These are phyloP conservation scores for Eimeria sp. DNA, from an alignment of 169 alveolate genomes.

Conservation along the genomic window DNA sequence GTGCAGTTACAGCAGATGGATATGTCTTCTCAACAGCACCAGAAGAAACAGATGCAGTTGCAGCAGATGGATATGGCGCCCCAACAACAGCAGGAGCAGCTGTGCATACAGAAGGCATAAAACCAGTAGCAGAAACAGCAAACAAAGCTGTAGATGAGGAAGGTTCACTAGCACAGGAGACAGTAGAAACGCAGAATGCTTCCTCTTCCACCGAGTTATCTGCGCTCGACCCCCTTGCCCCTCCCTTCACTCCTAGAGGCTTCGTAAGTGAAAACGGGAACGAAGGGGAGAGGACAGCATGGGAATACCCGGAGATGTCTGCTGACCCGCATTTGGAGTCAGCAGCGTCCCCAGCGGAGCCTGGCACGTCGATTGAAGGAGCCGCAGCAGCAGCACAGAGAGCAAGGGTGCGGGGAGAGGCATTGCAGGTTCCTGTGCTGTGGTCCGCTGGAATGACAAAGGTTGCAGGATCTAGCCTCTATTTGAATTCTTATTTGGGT, in stretches of 20 bases:
- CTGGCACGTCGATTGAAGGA: neutral
- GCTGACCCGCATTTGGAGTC: neutral
- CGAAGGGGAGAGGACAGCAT: neutral
- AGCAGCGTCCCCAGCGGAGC: neutral
- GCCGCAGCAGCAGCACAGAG: neutral
- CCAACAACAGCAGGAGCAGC: neutral
- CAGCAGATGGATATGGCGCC: too few species aligned
- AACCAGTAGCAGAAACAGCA: slow-evolving; percentile 14
- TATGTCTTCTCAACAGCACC: too few species aligned
- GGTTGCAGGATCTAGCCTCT: neutral
- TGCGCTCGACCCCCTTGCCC: neutral
- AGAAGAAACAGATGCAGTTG: too few species aligned
- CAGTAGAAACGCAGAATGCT: neutral
- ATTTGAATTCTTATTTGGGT: neutral
- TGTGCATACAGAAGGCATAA: neutral
- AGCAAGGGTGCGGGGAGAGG: neutral
- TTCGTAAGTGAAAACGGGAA: neutral
- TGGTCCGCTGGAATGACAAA: neutral
- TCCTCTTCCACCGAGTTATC: neutral
- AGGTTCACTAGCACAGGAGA: neutral
- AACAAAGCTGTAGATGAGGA: slow-evolving; percentile 5
- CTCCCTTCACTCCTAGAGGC: neutral
- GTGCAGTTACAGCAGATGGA: slow-evolving; percentile 18
- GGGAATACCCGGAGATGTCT: neutral
- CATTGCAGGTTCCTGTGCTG: neutral